phyloP scores from a whole-genome alignment of 73 alveolate species.

The Stentor coeruleus region DNA sequence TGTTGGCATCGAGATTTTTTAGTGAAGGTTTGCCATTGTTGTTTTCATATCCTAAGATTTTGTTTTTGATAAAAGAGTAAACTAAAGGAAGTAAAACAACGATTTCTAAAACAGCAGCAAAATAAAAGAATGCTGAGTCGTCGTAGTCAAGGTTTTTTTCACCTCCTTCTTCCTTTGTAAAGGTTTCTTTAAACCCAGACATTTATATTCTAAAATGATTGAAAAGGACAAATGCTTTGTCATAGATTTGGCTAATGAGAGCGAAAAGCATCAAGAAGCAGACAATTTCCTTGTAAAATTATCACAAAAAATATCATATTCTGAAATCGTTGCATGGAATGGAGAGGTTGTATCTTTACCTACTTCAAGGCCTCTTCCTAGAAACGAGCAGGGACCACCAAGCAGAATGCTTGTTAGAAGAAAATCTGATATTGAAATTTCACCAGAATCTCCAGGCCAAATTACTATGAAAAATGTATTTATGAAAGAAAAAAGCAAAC shows the following conservation, averaged over 20 bases:
- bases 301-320: not conserved
- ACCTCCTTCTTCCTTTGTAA: conserved; percentile 47
- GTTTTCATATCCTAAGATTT: conserved; percentile 25
- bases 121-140: conserved; percentile 66
- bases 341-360: not conserved
- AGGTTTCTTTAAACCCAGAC: conserved; percentile 60
- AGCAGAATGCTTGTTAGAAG: not conserved
- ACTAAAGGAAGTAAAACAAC: conserved; percentile 25
- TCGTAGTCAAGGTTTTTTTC: conserved; percentile 57
- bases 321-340: not conserved
- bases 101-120: conserved; percentile 40
- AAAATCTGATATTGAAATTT: not conserved
- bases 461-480: too few relatives aligned
- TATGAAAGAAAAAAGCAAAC: not conserved
- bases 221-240: not conserved
- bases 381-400: too few relatives aligned
- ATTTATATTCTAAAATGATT: conserved; percentile 7
- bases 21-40: not conserved
- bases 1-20: not conserved
- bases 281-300: not conserved
- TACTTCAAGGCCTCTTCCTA: not conserved
- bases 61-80: conserved; percentile 1
- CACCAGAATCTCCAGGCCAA: not conserved
- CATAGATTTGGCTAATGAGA: not conserved
- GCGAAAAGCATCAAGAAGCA: not conserved